A percentile compares a stretch with the other conserved stretches of the same genome.
These are phyloP conservation scores for Rhododendron molle DNA, from an alignment of 148 eudicot species.

Conservation along the genomic window DNA sequence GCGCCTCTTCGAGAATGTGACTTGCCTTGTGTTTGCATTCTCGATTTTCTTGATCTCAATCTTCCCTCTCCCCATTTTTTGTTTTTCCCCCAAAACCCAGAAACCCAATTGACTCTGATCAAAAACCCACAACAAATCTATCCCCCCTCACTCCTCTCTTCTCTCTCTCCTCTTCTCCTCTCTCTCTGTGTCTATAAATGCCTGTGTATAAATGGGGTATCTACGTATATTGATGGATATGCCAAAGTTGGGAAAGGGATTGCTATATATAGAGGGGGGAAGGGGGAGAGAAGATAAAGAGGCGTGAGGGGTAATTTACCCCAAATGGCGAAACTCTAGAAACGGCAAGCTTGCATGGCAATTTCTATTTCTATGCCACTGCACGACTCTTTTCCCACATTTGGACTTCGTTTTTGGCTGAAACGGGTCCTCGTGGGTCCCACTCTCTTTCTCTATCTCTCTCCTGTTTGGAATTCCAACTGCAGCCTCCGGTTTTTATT, in stretches of 20 bases:
- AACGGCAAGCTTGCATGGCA: slow-evolving; percentile 84
- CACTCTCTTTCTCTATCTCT: neutral
- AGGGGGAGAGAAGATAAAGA: slow-evolving; percentile 25
- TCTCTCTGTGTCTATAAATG: neutral
- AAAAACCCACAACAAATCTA: slow-evolving; percentile 5
- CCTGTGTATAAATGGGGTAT: neutral
- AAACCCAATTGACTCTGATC: slow-evolving; percentile 3
- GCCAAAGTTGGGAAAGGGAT: slow-evolving; percentile 28
- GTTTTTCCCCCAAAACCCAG: neutral
- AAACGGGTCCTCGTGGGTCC: neutral
- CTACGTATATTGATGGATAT: neutral
- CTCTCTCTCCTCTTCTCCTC: neutral
- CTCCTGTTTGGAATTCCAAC: neutral
- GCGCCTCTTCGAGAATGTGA: slow-evolving; percentile 63
- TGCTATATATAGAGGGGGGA: slow-evolving; percentile 27
- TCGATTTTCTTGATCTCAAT: slow-evolving; percentile 67
- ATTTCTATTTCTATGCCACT: slow-evolving; percentile 23
- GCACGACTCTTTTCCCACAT: slow-evolving; percentile 58
- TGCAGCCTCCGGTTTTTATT: neutral
- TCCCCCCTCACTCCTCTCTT: neutral
- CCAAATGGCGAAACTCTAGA: slow-evolving; percentile 55
- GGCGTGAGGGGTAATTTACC: slow-evolving; percentile 21
- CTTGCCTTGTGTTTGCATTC: slow-evolving; percentile 70
- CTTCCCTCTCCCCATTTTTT: slow-evolving; percentile 52
- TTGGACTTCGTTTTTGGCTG: slow-evolving; percentile 18